Evolutionary conservation across 2,329 filamentous ascomycete genomes (phyloP), one percentile per base, ranked within the genome.

Genomic region (Cladosporium sp.): DNA sequence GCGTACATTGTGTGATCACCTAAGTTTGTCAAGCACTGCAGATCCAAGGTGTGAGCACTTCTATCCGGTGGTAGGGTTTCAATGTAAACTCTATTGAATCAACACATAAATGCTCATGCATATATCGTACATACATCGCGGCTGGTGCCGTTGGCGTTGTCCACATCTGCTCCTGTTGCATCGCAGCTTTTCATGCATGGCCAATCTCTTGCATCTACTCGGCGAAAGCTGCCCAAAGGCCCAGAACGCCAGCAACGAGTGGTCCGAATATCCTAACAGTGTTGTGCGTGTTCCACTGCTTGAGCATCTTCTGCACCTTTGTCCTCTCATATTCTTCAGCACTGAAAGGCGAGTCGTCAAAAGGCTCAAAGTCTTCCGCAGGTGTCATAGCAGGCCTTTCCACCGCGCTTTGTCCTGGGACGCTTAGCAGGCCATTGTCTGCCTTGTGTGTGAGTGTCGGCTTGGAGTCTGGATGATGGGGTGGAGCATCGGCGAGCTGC

Each of bases 301-400:
- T 56, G 49, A 61, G 39, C 58, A 61, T 49, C 48, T 60, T 58
- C 49, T 44, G 56, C 12, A 61, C 60, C 60, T 61, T 61, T 20
- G 54, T 24, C 55, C 36, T 57, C 60, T 60, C 60, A 25, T 61
- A 61, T 37, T 61, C 60, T 12, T 52, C 53, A 17, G 56, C 53
- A n/a, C 51, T 57, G 51, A 61, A 58, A 34, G 56, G 47, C 20
- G 48, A 53, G 53, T 61, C 60, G 25, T 60, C 60, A n/a, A 57
- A 61, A 9, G 60, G 60, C 50, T 61, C 60, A 39, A 61, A 61
- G 37, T 61, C 60, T 36, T 61, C 60, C 5, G 53, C 52, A 3
- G 60, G 60, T 34, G 60, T 61, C 5, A 61, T 60, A 1, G 58
- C 50, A 28, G 50, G 50, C 19, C 50, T 40, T 6, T 40, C 12